Evolutionary conservation across 2,329 filamentous ascomycete genomes (phyloP), one percentile per base, ranked within the genome.

Genomic region (Sarocladium oryzae): DNA sequence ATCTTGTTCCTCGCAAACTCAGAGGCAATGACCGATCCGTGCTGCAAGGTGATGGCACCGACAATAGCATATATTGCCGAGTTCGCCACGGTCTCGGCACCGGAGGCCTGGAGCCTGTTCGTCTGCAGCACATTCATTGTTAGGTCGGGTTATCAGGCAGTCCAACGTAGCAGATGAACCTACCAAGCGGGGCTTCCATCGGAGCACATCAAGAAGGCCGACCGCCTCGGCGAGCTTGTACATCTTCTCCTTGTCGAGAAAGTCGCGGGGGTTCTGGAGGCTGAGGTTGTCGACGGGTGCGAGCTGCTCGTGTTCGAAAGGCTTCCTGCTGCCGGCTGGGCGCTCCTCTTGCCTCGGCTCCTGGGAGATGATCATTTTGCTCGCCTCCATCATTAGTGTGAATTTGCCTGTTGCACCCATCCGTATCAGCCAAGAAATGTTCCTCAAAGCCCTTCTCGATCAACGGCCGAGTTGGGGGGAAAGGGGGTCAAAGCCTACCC

Each of bases 151-250:
- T 7, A 7, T 30, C 7, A 30, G 13, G 28, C 28, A 7, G 7
- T 13, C 13, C 7, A 30, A 7, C 28, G 28, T 13, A 13, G 28
- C 7, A 13, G 13, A 7, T 15, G n/a, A 8, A 40, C 81, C 63
- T 74, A 95, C 90, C 73, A 86, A 78, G 71, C 80, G 82, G 24
- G 93, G 93, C 68, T 87, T 88, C 93, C 93, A 97, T 70, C 93
- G 78, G 57, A 96, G 72, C 21, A 96, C 88, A 35, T 81, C 77
- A 53, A 81, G 69, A 61, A 99, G 64, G 0, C 89, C 87, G 53
- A 89, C 84, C 24, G 81, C 77, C 35, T 78, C 68, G 13, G 86
- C 92, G 54, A 99, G 67, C 51, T 71, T 71, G 30, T 83, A 77
- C 54, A 97, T 63, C 61, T 85, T 82, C 40, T 77, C 71, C 63